phyloP scores from a whole-genome alignment of 306 rosid genomes.

The Cucurbita maxima region DNA sequence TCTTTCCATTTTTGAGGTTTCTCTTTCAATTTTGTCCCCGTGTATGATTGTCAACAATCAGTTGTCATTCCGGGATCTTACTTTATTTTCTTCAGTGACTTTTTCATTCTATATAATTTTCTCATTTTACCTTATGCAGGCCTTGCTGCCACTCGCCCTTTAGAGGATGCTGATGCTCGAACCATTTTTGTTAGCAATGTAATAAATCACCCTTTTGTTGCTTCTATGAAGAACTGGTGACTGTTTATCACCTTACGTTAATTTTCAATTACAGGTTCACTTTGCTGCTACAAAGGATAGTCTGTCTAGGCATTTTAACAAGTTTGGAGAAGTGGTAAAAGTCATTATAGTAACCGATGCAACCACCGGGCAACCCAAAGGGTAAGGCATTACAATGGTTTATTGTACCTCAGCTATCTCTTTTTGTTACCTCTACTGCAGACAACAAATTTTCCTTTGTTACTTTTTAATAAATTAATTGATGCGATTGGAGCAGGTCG shows the following conservation, averaged over 20 bases:
- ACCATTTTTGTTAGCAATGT: conserved; percentile 89
- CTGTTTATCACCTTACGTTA: neutral
- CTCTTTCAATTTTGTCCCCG: neutral
- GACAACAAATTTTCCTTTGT: neutral
- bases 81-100: neutral
- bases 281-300: conserved; percentile 91
- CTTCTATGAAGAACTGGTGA: neutral
- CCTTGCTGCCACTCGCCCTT: conserved; percentile 41
- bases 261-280: conserved; percentile 46
- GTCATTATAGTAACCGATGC: conserved; percentile 65
- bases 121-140: conserved; percentile 24
- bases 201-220: conserved; percentile 17
- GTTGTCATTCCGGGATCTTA: neutral
- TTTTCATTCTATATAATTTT: neutral
- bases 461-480: neutral
- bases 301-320: conserved; percentile 73
- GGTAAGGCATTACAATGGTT: conserved; percentile 33
- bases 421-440: neutral
- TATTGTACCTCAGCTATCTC: conserved; percentile 4
- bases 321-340: conserved; percentile 76
- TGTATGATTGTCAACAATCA: neutral
- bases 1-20: neutral
- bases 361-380: conserved; percentile 75
- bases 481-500: conserved; percentile 37
- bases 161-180: conserved; percentile 74